Base-by-base conservation (phyloP, 2,329 filamentous ascomycete species). In the Sclerotinia trifoliorum region DNA sequence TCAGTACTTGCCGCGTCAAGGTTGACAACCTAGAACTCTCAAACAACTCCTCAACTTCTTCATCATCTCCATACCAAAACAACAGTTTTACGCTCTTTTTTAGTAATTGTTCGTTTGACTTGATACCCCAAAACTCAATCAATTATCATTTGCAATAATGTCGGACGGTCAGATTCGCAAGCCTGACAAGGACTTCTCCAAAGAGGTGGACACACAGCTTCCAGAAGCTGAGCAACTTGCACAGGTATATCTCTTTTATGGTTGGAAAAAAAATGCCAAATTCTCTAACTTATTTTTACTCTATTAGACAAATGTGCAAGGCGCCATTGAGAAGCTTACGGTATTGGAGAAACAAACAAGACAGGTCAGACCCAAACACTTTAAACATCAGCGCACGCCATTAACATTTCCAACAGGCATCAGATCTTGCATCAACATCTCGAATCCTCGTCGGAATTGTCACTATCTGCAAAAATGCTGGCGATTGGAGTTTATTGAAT, bases 141-240 rank as follows among this genome's bases (percentile, higher is more conserved):
- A 51, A 51, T 48, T 48, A 42, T 51, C n/a, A 52, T 56, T 49
- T 63, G 65, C 65, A 68, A 76, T 61, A 35, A 78, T 78, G 78
- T 78, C 78, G 17, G 75, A 76, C 55, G 77, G 73, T 71, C 70
- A 71, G 66, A 72, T 80, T 58, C 71, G 77, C 65, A 80, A 80
- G 72, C 92, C 94, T 78, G 95, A 99, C 85, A 97, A 96, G 90
- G 95, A 99, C 88, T 97, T 92, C 87, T 90, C 92, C 78, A 96
- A 97, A 83, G 94, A 98, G 82, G 93, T 92, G 77, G 94, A 98
- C 84, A 88, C 90, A 82, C 88, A 92, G 81, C 89, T 99, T 75
- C 91, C 93, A 62, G 93, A 97, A 81, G 93, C 93, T 69, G 89
- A 98, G 84, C 85, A 91, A 83, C 87, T 97, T 75, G 93, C 94